Percentiles rank a stretch among this genome's conserved stretches.
Conservation (phyloP, 495 filamentous ascomycete genomes). For the Trichoderma virens region DNA sequence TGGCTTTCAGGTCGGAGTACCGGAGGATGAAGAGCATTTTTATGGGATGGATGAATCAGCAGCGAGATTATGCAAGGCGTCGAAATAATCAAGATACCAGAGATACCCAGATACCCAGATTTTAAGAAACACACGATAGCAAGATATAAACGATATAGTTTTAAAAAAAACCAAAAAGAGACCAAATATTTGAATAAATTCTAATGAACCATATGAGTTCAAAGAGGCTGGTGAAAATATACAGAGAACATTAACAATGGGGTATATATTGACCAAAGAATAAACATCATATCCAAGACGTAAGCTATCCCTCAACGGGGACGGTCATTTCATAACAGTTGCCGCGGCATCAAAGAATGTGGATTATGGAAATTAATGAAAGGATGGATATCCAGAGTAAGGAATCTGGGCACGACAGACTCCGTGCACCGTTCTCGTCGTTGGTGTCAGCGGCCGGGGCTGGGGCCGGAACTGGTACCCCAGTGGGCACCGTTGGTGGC, state of each 20-base stretch:
- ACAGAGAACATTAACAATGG: conserved; percentile 1
- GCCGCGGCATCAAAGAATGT: background rate
- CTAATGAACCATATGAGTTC: background rate
- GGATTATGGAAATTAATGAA: background rate
- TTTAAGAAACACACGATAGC: no score
- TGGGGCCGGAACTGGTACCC: background rate
- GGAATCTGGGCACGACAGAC: background rate
- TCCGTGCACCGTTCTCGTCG: background rate
- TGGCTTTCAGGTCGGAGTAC: background rate
- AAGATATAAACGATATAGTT: background rate
- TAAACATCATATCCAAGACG: conserved; percentile 8
- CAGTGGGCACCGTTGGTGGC: conserved; percentile 11
- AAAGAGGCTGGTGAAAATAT: background rate
- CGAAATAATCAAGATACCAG: background rate
- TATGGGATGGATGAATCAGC: conserved; percentile 1
- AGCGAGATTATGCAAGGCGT: background rate
- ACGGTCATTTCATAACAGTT: background rate
- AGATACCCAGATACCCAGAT: background rate
- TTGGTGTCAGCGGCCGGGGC: background rate
- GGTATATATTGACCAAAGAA: background rate
- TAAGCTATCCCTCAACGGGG: background rate
- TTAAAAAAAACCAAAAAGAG: background rate
- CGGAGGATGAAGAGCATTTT: background rate
- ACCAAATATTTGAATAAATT: background rate
- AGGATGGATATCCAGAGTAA: background rate